Conservation (phyloP, 73 alveolate species). For the Uronychia binucleata region DNA sequence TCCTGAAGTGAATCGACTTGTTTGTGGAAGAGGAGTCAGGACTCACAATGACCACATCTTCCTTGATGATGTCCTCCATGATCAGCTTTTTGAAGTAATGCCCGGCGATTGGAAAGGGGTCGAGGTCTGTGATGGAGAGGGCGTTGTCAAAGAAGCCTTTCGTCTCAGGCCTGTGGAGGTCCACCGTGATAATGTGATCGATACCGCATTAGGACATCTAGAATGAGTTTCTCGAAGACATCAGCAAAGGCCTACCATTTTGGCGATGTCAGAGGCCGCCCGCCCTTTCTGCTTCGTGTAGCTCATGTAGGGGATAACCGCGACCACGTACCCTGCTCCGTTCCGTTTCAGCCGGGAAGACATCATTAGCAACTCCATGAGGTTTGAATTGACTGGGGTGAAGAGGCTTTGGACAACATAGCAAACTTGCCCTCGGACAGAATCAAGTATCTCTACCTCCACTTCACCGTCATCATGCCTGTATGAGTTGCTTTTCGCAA, state of each 20-base stretch:
- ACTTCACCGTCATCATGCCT: neutral
- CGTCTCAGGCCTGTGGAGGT: neutral
- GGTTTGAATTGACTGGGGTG: neutral
- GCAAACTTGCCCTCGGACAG: neutral
- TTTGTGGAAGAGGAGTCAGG: neutral
- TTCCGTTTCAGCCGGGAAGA: neutral
- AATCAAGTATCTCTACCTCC: neutral
- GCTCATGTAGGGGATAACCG: conserved; percentile 1
- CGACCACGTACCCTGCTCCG: neutral
- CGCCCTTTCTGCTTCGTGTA: neutral
- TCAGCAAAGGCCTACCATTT: neutral
- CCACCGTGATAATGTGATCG: neutral
- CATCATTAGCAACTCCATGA: neutral
- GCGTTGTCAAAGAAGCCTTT: conserved; percentile 10
- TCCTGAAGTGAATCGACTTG: conserved; percentile 1
- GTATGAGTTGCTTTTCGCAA: neutral
- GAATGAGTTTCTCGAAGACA: no score
- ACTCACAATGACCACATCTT: neutral
- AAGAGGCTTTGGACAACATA: neutral
- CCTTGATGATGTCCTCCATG: neutral
- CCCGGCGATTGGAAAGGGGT: conserved; percentile 2
- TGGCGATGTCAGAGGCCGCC: conserved; percentile 5
- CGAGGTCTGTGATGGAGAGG: neutral
- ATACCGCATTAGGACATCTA: neutral
- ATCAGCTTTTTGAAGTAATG: conserved; percentile 5